Evolutionary conservation across 441 rosid species (phyloP), one percentile per base, ranked within the genome.

Genomic region (Raphanus hybrid): DNA sequence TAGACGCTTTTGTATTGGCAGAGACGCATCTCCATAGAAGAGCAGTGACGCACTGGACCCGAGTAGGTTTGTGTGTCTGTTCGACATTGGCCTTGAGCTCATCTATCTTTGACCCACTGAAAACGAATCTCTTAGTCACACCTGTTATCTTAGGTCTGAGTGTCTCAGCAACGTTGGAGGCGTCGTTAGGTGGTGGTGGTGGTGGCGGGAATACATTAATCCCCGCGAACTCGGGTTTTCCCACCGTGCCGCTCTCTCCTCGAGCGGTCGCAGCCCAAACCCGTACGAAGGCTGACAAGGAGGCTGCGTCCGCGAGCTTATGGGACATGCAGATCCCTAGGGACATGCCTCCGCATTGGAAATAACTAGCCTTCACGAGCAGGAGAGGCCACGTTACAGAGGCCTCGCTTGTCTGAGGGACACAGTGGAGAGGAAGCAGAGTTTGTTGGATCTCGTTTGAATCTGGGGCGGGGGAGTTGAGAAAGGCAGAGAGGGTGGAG

Each of bases 341-440:
- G 8, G 8, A 48, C 55, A 48, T n/a, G 6, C 55, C 55, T 48
- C 55, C 55, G 1, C 55, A 48, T n/a, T 48, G 7, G 8, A 48
- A 48, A 14, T 48, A 48, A 48, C 55, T 5, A 3, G 16, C 55
- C 55, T 48, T 14, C 55, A 48, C 55, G 55, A 48, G 16, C 3
- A 48, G 55, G n/a, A 48, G 55, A 48, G 55, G 55, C 55, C 55
- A 48, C 16, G 55, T 48, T 48, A 48, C n/a, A 48, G 55, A 48
- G 55, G 18, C 55, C 52, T 48, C 16, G 16, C 15, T n/a, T 48
- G 55, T n/a, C 5, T 48, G n/a, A 48, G 16, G 55, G 55, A 48
- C 55, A 48, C 2, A 6, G 55, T 48, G 55, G 55, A 48, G 55
- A 14, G 55, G 55, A 48, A 48, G 55, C 55, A 48, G 6, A 48